phyloP scores from a whole-genome alignment of 2,329 filamentous ascomycete species.

The Phaeomoniella chlamydospora region DNA sequence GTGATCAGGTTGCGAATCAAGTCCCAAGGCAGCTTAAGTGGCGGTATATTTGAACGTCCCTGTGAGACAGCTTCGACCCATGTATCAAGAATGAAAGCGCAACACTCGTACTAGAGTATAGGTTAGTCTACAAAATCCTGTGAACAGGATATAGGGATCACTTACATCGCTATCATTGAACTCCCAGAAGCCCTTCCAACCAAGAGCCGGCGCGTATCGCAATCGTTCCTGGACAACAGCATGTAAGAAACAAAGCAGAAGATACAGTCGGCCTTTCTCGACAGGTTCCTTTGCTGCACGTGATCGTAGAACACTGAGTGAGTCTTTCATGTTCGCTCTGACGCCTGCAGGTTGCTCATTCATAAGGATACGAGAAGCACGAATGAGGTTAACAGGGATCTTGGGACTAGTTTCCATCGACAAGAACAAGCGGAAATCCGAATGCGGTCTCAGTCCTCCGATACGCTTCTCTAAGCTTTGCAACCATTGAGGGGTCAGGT shows the following conservation, averaged over 20 bases:
- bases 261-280: constrained; percentile 77
- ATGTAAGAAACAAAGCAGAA: constrained; percentile 86
- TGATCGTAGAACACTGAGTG: constrained; percentile 66
- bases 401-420: constrained; percentile 96
- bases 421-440: constrained; percentile 85
- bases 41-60: constrained; percentile 82
- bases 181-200: constrained; percentile 99
- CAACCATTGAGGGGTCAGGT: constrained; percentile 88
- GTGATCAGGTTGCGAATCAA: constrained; percentile 82
- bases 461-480: constrained; percentile 95
- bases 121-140: constrained; percentile 15
- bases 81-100: constrained; percentile 84
- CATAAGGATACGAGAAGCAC: constrained; percentile 87
- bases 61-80: constrained; percentile 78
- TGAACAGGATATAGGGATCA: constrained; percentile 16
- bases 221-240: constrained; percentile 90
- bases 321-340: constrained; percentile 97
- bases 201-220: constrained; percentile 81
- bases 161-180: constrained; percentile 98
- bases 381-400: constrained; percentile 90
- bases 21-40: constrained; percentile 89
- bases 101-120: constrained; percentile 72
- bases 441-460: constrained; percentile 84
- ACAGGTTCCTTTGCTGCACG: constrained; percentile 70
- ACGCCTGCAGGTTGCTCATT: constrained; percentile 97